Evolutionary conservation across 2,329 filamentous ascomycete genomes (phyloP).

Genomic region (Epichloe sp.): DNA sequence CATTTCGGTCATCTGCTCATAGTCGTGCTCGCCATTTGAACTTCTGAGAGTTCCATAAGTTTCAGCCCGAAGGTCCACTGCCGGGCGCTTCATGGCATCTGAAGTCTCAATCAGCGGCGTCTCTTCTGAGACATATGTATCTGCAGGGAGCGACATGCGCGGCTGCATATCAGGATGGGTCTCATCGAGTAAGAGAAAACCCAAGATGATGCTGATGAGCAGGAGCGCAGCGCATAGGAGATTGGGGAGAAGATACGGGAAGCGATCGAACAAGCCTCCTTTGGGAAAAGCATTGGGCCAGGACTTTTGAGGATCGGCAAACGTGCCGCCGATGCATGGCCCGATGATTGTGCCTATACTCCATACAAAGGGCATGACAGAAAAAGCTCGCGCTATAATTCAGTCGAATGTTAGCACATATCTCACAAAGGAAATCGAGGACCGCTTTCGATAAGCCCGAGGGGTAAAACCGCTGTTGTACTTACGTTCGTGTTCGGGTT

Average conservation of each 20-base stretch:
- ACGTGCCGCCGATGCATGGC: constrained; percentile 74
- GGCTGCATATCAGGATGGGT: constrained; percentile 76
- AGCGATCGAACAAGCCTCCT: constrained; percentile 57
- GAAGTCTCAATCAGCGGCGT: constrained; percentile 66
- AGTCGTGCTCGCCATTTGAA: constrained; percentile 31
- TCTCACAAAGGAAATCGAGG: neutral
- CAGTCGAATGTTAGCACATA: constrained; percentile 8
- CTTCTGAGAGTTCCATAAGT: constrained; percentile 60
- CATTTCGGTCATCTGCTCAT: constrained; percentile 20
- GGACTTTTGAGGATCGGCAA: constrained; percentile 63
- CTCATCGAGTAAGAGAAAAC: constrained; percentile 73
- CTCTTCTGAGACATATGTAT: constrained; percentile 45
- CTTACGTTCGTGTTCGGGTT: constrained; percentile 75
- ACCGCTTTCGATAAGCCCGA: too few species aligned
- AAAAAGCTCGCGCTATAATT: constrained; percentile 60
- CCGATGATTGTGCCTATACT: constrained; percentile 80
- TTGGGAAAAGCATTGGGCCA: constrained; percentile 60
- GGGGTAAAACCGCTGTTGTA: constrained; percentile 11
- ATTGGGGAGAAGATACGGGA: constrained; percentile 84
- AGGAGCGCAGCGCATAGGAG: constrained; percentile 68
- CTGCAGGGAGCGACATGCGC: constrained; percentile 29
- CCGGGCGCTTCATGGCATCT: constrained; percentile 58
- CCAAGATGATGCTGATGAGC: constrained; percentile 63
- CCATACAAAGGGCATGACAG: constrained; percentile 93
- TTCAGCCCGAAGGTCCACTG: constrained; percentile 62